Evolutionary conservation across 176 grass and related monocot genomes (phyloP).

Genomic region (Canna indica): DNA sequence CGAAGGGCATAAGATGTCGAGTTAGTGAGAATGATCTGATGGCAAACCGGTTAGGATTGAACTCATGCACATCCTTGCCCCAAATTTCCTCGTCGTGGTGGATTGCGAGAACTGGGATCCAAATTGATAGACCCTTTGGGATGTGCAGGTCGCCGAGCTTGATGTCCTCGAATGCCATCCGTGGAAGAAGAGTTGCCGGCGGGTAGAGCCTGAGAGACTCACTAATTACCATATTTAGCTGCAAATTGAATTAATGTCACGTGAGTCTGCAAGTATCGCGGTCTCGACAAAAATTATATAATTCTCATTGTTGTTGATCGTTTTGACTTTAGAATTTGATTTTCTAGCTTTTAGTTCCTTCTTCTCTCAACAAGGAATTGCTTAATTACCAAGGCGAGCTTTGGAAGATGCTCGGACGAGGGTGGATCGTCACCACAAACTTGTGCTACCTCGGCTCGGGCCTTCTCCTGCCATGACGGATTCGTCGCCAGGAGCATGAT

Average conservation of each 20-base stretch:
- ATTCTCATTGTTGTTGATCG: no score
- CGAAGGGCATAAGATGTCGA: slow-evolving; percentile 60
- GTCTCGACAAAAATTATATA: no score
- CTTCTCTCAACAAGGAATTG: no score
- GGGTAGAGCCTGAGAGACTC: slow-evolving; percentile 49
- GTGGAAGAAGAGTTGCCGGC: slow-evolving; percentile 38
- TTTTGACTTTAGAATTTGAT: no score
- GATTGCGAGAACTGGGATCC: slow-evolving; percentile 29
- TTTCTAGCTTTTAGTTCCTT: no score
- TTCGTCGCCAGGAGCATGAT: slow-evolving; percentile 85
- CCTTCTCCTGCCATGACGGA: slow-evolving; percentile 64
- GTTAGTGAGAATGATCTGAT: slow-evolving; percentile 35
- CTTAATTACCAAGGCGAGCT: slow-evolving; percentile 71
- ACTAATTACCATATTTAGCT: slow-evolving; percentile 65
- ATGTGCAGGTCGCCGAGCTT: slow-evolving; percentile 31
- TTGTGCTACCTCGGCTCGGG: slow-evolving; percentile 48
- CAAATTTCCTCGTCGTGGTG: slow-evolving; percentile 44
- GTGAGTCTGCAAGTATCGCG: no score
- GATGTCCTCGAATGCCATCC: slow-evolving; percentile 30
- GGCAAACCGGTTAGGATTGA: slow-evolving; percentile 38
- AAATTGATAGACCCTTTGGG: slow-evolving; percentile 30
- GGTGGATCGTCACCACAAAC: slow-evolving; percentile 58
- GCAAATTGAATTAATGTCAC: no score
- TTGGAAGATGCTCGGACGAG: slow-evolving; percentile 59
- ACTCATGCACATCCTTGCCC: slow-evolving; percentile 41